Base-by-base conservation (phyloP, 441 rosid species). In the Arabidopsis lyrata region DNA sequence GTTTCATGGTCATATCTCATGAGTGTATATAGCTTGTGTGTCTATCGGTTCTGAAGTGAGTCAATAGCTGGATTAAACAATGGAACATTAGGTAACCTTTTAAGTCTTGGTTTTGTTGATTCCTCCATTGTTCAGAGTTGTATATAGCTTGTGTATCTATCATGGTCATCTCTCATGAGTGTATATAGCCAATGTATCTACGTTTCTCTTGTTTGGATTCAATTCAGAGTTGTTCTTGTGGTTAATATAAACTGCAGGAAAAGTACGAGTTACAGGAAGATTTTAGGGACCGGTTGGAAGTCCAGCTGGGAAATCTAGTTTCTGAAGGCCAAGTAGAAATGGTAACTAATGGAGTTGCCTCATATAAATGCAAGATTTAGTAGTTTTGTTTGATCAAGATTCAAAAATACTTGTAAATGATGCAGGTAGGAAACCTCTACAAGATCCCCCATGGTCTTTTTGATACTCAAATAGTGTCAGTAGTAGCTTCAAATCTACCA, bases 361-460 rank as follows among this genome's bases (percentile, higher is more conserved):
- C n/a, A 12, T 58, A 2, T 2, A 48, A 49, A 65, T 15, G 49
- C 47, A n/a, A 61, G 29, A 60, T 32, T 42, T 1, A 8, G 44
- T 49, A 61, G 29, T 10, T 36, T 24, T 13, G 53, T 61, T 27
- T 50, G 53, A 8, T 39, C 10, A 20, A 24, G 27, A 45, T 31
- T 63, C 42, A 10, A 5, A 44, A 5, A 36, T 38, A 24, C 13
- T 36, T 31, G 39, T 9, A 20, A 61, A 62, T 79, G 78, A 58
- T 78, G 78, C 76, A 90, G 94, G 84, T 78, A 24, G 81, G 79
- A 70, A 81, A 85, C 71, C 72, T 78, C 76, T 90, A 83, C 76
- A 85, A 74, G 84, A 57, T 88, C 24, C 52, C 69, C 45, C 57
- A 47, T 73, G 77, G 5, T 49, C 1, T 2, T 15, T 16, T 39